Conservation (phyloP, 306 rosid species). For the Lathyrus aphaca region DNA sequence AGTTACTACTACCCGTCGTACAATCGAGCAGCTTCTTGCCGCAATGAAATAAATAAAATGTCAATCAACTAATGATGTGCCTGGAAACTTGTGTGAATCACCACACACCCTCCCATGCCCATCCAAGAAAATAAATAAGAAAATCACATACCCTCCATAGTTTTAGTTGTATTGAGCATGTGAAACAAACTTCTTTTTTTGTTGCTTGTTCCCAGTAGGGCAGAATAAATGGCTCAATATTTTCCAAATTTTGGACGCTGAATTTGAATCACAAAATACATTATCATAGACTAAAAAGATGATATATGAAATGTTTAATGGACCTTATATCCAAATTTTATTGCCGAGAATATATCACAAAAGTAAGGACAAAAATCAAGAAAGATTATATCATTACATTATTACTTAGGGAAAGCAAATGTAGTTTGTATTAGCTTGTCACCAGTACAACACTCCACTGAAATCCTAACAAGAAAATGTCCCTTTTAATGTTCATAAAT, state of each 20-base stretch:
- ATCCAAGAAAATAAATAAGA: no score
- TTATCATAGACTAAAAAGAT: constrained; percentile 30
- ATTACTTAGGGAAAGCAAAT: constrained; percentile 5
- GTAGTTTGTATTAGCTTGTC: not conserved
- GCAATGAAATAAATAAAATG: constrained; percentile 42
- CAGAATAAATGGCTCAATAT: constrained; percentile 80
- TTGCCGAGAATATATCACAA: constrained; percentile 21
- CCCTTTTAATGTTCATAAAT: no score
- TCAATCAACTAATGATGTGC: constrained; percentile 38
- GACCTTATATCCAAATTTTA: constrained; percentile 23
- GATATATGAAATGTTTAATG: constrained; percentile 28
- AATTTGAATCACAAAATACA: constrained; percentile 37
- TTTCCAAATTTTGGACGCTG: constrained; percentile 96
- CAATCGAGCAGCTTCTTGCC: no score
- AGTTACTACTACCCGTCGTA: no score
- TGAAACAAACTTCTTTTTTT: constrained; percentile 88
- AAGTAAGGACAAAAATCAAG: not conserved
- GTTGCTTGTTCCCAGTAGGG: constrained; percentile 79
- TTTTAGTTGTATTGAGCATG: constrained; percentile 95
- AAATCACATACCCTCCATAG: constrained; percentile 82
- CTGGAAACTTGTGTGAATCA: constrained; percentile 38
- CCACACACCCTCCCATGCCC: constrained; percentile 72
- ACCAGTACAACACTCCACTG: no score
- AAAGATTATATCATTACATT: not conserved
- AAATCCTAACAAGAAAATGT: no score